A percentile compares a stretch with the other conserved stretches of the same genome.
phyloP scores from a whole-genome alignment of 2,329 filamentous ascomycete species.

The Venturiaceae sp. region DNA sequence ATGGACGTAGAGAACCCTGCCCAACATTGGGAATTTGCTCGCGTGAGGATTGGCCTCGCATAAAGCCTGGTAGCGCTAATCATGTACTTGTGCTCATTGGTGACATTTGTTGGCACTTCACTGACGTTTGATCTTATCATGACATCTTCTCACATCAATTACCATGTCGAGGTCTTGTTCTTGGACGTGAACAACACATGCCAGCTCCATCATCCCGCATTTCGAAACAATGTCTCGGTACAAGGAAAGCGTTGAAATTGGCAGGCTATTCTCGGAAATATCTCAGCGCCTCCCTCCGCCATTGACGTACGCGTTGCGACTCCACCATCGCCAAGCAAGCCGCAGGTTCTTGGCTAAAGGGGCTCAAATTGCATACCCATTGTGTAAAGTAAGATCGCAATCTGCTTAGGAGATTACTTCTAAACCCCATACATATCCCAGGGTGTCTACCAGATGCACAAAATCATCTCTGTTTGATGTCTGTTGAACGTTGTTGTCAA shows the following conservation, averaged over 20 bases:
- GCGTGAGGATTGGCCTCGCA: not conserved
- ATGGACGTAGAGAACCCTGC: not conserved
- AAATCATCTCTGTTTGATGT: too few species aligned
- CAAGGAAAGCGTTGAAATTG: not conserved
- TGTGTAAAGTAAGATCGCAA: too few species aligned
- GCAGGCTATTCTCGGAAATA: not conserved
- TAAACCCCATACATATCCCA: too few species aligned
- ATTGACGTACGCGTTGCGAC: not conserved
- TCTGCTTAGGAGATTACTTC: not conserved
- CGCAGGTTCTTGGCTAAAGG: not conserved
- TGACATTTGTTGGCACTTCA: too few species aligned
- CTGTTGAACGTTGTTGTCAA: not conserved
- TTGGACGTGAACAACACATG: too few species aligned
- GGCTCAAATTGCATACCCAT: not conserved
- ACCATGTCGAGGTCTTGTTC: not conserved
- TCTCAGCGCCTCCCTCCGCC: not conserved
- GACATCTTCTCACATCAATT: not conserved
- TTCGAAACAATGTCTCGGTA: not conserved
- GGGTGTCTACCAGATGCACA: too few species aligned
- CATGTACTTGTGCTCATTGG: too few species aligned
- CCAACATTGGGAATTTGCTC: not conserved
- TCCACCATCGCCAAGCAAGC: not conserved
- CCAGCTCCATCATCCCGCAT: not conserved
- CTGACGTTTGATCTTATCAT: too few species aligned
- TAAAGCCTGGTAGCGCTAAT: not conserved